Percentiles rank a stretch among this genome's conserved stretches.
phyloP scores from a whole-genome alignment of 495 filamentous ascomycete species.

The Clohesyomyces aquaticus region DNA sequence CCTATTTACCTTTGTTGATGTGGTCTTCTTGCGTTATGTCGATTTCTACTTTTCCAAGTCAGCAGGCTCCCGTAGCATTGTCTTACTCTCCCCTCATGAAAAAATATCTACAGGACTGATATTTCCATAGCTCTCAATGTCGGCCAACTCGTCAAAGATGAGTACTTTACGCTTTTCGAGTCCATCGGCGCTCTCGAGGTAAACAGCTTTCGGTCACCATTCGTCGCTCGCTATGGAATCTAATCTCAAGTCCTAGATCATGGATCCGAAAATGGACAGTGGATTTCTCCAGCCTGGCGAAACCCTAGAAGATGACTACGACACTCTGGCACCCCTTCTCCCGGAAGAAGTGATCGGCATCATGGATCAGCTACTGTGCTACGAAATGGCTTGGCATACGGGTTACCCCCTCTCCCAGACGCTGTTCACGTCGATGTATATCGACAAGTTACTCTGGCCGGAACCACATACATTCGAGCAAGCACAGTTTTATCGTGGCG shows the following conservation, averaged over 20 bases:
- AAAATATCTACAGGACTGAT: no score
- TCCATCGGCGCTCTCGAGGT: slow-evolving; percentile 95
- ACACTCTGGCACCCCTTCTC: slow-evolving; percentile 67
- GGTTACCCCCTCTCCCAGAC: slow-evolving; percentile 94
- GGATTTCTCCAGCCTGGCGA: slow-evolving; percentile 77
- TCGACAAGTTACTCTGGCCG: slow-evolving; percentile 80
- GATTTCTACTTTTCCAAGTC: background rate
- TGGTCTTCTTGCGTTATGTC: background rate
- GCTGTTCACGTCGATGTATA: slow-evolving; percentile 89
- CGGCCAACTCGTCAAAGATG: slow-evolving; percentile 92
- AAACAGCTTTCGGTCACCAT: slow-evolving; percentile 29
- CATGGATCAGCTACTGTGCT: slow-evolving; percentile 89
- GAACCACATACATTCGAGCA: slow-evolving; percentile 68
- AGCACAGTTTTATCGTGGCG: slow-evolving; percentile 59
- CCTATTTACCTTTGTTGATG: slow-evolving; percentile 6
- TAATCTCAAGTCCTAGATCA: slow-evolving; percentile 65
- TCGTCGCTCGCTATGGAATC: background rate
- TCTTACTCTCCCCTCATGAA: no score
- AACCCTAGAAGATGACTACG: slow-evolving; percentile 82
- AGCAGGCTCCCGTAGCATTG: no score
- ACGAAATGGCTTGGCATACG: slow-evolving; percentile 98
- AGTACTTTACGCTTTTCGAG: slow-evolving; percentile 89
- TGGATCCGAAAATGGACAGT: slow-evolving; percentile 99
- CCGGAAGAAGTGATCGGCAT: slow-evolving; percentile 86
- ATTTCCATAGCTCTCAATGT: slow-evolving; percentile 64